phyloP scores from a whole-genome alignment of 495 filamentous ascomycete genomes.

The Talaromyces borbonicus region DNA sequence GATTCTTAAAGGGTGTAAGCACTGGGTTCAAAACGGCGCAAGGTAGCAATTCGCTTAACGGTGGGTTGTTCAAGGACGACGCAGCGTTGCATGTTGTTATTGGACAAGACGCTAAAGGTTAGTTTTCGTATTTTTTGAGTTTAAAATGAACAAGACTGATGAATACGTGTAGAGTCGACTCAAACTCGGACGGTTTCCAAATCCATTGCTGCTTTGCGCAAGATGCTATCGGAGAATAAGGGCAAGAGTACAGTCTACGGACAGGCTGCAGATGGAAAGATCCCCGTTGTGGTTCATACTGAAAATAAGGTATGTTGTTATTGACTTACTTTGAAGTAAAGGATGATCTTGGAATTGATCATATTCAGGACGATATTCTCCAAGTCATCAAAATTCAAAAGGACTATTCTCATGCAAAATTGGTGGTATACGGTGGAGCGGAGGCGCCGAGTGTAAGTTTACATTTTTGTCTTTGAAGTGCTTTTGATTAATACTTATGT shows the following conservation, averaged over 20 bases:
- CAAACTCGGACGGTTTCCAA: conserved; percentile 18
- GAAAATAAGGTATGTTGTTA: conserved; percentile 21
- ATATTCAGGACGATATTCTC: conserved; percentile 20
- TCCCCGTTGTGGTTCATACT: conserved; percentile 22
- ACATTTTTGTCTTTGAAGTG: not conserved
- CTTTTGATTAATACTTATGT: not conserved
- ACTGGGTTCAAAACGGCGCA: conserved; percentile 32
- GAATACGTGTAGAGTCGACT: conserved; percentile 6
- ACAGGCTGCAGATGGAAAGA: conserved; percentile 17
- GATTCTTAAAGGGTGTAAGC: conserved; percentile 36
- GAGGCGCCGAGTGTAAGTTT: conserved; percentile 23
- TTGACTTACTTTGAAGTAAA: too few relatives aligned
- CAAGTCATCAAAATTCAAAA: conserved; percentile 23
- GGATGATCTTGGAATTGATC: conserved; percentile 7
- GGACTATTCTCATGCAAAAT: conserved; percentile 19
- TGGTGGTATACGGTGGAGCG: conserved; percentile 39
- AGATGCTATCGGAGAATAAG: conserved; percentile 13
- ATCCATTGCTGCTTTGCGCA: conserved; percentile 15
- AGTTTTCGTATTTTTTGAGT: not conserved
- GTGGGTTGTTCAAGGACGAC: conserved; percentile 29
- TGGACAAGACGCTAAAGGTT: conserved; percentile 20
- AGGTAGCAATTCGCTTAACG: conserved; percentile 27
- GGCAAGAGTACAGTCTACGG: conserved; percentile 20
- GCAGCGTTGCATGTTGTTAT: conserved; percentile 35
- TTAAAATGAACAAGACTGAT: not conserved